A percentile compares a stretch with the other conserved stretches of the same genome.
phyloP scores from a whole-genome alignment of 140 eudicot genomes.

The Ambrosia hybrid region DNA sequence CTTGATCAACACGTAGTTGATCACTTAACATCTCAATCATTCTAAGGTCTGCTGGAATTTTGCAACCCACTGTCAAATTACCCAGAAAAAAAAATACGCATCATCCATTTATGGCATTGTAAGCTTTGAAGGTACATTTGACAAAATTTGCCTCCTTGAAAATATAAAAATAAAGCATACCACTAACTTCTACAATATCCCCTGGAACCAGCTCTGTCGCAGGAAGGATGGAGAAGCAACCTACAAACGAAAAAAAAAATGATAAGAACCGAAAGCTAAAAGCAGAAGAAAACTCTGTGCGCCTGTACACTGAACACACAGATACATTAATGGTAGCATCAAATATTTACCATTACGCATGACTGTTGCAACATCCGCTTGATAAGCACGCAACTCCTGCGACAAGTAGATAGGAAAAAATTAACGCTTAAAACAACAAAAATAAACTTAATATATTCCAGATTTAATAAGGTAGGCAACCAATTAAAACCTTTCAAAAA shows the following conservation, averaged over 20 bases:
- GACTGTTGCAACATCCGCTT: conserved; percentile 97
- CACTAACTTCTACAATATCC: conserved; percentile 95
- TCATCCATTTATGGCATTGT: conserved; percentile 5
- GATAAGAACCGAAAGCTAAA: conserved; percentile 3
- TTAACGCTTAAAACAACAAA: conserved; percentile 1
- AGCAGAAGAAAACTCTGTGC: conserved; percentile 4
- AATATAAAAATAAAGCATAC: conserved; percentile 40
- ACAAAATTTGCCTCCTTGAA: not conserved
- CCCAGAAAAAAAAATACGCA: conserved; percentile 7
- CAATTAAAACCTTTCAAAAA: no score
- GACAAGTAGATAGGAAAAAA: conserved; percentile 15
- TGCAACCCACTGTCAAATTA: conserved; percentile 67
- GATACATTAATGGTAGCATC: conserved; percentile 3
- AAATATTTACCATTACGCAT: conserved; percentile 74
- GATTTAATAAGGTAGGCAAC: not conserved
- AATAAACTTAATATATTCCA: not conserved
- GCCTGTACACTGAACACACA: not conserved
- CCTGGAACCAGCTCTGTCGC: conserved; percentile 95
- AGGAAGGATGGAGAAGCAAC: conserved; percentile 86
- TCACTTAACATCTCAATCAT: conserved; percentile 89
- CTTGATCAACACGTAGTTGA: conserved; percentile 93
- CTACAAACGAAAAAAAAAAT: conserved; percentile 35
- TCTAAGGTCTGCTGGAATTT: conserved; percentile 97
- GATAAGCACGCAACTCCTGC: conserved; percentile 98
- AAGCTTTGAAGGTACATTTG: not conserved